These are phyloP conservation scores for Hypoxylon rubiginosum DNA, from an alignment of 2,329 filamentous ascomycete species.

Conservation along the genomic window DNA sequence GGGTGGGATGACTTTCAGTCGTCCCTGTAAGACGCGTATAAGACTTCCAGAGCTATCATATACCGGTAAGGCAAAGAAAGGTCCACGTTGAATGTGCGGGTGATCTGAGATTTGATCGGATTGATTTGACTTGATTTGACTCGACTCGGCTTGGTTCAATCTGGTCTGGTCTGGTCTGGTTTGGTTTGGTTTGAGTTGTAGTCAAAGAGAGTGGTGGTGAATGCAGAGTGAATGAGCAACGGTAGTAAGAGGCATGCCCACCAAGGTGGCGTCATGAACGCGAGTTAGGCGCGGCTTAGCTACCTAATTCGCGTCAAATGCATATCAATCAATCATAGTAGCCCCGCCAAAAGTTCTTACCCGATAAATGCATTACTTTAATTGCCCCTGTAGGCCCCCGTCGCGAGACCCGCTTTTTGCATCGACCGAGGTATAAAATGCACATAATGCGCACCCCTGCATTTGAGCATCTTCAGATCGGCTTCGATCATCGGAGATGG, in stretches of 20 bases:
- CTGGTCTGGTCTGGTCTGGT: not conserved
- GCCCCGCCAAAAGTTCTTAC: not conserved
- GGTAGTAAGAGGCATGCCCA: not conserved
- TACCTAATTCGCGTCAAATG: constrained; percentile 47
- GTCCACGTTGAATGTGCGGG: not conserved
- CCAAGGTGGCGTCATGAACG: constrained; percentile 21
- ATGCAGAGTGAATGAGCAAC: not conserved
- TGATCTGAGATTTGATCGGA: too few species aligned
- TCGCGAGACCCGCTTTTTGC: constrained; percentile 16
- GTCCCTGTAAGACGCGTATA: not conserved
- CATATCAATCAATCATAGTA: constrained; percentile 46
- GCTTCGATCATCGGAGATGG: constrained; percentile 19
- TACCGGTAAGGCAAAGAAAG: not conserved
- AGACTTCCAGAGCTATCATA: not conserved
- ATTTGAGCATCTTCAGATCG: constrained; percentile 4
- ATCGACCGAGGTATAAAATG: constrained; percentile 29
- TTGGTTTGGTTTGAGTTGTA: not conserved
- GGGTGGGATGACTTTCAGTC: constrained; percentile 2
- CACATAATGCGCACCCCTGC: constrained; percentile 12
- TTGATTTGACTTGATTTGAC: not conserved
- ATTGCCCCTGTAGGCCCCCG: constrained; percentile 2
- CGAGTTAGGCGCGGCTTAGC: constrained; percentile 12
- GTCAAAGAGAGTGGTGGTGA: not conserved
- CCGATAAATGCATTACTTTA: constrained; percentile 36
- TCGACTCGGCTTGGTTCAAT: not conserved